phyloP scores from a whole-genome alignment of 1,284 basidiomycete species.

The Cryptococcus floricola region DNA sequence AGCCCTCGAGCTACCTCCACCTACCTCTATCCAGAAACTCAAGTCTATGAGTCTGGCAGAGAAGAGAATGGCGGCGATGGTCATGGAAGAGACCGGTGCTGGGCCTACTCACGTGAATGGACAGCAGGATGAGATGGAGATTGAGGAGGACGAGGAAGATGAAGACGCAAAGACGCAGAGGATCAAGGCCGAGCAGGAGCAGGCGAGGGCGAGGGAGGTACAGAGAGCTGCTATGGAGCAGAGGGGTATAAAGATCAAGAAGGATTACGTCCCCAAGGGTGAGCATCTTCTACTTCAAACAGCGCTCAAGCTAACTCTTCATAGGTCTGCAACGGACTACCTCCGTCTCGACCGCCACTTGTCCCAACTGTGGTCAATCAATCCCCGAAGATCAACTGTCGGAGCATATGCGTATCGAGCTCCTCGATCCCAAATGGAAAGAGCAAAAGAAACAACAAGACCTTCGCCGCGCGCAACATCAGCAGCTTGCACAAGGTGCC shows the following conservation, averaged over 20 bases:
- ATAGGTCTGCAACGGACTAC: conserved; percentile 59
- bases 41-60: conserved; percentile 95
- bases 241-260: conserved; percentile 91
- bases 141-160: conserved; percentile 50
- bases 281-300: conserved; percentile 44
- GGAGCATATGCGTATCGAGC: conserved; percentile 97
- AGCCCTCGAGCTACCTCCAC: conserved; percentile 85
- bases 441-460: conserved; percentile 84
- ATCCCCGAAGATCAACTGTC: conserved; percentile 91
- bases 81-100: conserved; percentile 87
- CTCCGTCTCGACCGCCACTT: conserved; percentile 73
- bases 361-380: conserved; percentile 89
- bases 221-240: conserved; percentile 71
- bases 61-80: conserved; percentile 96
- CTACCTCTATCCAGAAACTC: conserved; percentile 90
- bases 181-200: conserved; percentile 70
- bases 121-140: conserved; percentile 56
- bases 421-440: conserved; percentile 96
- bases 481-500: conserved; percentile 77
- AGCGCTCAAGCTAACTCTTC: not conserved
- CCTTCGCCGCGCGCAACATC: conserved; percentile 81
- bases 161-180: conserved; percentile 62
- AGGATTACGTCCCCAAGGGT: conserved; percentile 94
- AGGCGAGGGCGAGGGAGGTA: conserved; percentile 65
- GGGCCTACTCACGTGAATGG: conserved; percentile 58